Evolutionary conservation across 352 stramenopile genomes (phyloP), one percentile per base, ranked within the genome.

Genomic region (Globisporangium okanoganense): DNA sequence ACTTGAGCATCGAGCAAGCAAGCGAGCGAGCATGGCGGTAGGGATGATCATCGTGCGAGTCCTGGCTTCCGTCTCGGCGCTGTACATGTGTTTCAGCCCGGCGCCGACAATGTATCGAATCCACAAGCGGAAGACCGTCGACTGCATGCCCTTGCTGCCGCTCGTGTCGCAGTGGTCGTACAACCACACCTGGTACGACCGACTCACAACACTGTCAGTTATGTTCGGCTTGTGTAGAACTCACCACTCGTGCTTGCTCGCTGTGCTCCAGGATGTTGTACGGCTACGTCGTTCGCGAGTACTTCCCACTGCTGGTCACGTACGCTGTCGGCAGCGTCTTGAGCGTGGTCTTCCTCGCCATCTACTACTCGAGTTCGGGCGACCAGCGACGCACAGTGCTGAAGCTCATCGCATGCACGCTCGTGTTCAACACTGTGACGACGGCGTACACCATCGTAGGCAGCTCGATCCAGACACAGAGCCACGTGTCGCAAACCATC

Each of bases 291-390:
- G 66, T 61, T 20, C 36, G 52, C 5, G 63, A 77, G 49, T 84
- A 80, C 62, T 83, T 90, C 54, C 80, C 78, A 16, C 64, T 88
- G 10, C 73, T 82, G 56, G 61, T 65, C 57, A 72, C 76, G 25
- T 64, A 76, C 64, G 40, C 72, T 5, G 62, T 82, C 45, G 44
- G 74, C 50, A 55, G 66, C 27, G 43, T 65, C n/a, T 71, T 75
- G 1, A 85, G 65, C 40, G 60, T 73, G 9, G 56, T 67, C 25
- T 85, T 86, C 61, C 64, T 85, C 47, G 52, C 48, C n/a, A 45
- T 87, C 41, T 86, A 79, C 60, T 83, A 77, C 48, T 53, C 54
- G 27, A 76, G 65, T 62, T 63, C 78, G 6, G 51, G 70, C 36
- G 51, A 58, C 12, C 56, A 70, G 18, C 55, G 29, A 13, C 31